Base-by-base conservation (phyloP, 331 rosid species). In the Saraca asoca region DNA sequence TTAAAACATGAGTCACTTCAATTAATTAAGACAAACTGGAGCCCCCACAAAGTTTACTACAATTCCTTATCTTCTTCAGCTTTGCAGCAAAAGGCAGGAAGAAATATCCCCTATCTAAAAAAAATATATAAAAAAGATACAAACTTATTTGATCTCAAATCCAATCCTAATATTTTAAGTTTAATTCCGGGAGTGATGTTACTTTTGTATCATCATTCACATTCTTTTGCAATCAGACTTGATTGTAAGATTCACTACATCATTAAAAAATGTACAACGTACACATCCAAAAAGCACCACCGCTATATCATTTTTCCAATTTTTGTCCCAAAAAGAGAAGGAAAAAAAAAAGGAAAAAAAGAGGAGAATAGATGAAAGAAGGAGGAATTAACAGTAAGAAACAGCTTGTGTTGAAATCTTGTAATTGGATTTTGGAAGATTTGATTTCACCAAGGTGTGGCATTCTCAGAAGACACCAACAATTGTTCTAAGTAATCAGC, bases 401-500 rank as follows among this genome's bases (percentile, higher is more conserved):
- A 43, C 15, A 64, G 44, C 39, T 9, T 12, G 20, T 13, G n/a
- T 64, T 20, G 7, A 55, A 57, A 43, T 0, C 31, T 24, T 13
- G 69, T 51, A 7, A 37, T 18, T 49, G 66, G n/a, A 41, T 59
- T 33, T 71, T 4, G 35, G 7, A 11, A 29, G 17, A 7, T 44
- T 69, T 72, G 44, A 34, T 41, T 41, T 52, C 62, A 71, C 58
- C 71, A 54, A 31, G 71, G 41, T 5, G 13, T 41, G 24, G 48
- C 41, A 52, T 24, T 66, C 64, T 76, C 76, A 7, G 83, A 78
- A 10, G 76, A 80, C 29, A 57, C 65, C 15, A 86, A 12, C 7
- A 84, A 61, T 61, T 78, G 80, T 80, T 84, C 85, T 62, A 86
- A 81, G 63, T 86, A 83, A 46, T 86, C 91, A 5, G 81, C 35